Evolutionary conservation across 2,329 filamentous ascomycete species (phyloP), one percentile per base, ranked within the genome.

Genomic region (Aspergillus sp.): DNA sequence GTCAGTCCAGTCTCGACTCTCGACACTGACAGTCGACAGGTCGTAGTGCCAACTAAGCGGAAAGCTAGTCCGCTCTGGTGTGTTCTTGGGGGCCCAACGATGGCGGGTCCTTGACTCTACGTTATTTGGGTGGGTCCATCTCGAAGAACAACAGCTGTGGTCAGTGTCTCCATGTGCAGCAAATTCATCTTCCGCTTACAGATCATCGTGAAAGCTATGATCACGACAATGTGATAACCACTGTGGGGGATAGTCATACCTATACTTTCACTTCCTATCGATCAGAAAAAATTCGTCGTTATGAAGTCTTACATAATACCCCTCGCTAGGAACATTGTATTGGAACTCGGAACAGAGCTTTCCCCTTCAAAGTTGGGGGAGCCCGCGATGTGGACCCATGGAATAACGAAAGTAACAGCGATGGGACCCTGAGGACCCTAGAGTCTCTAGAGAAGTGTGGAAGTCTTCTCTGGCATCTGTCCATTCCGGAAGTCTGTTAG

Each of bases 361-460:
- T 30, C 25, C 32, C 47, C 15, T n/a, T 17, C 25, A 5, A 44
- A 44, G 10, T 11, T 36, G 32, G n/a, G 25, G 47, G 17, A 15
- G 30, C 8, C 7, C 47, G 17, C 4, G 3, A 8, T 17, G 47
- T 19, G 25, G 47, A 19, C 27, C 25, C n/a, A 50, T 4, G 8
- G n/a, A 10, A 10, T 32, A 32, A n/a, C 11, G 41, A 19, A 23
- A 44, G 19, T 11, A 44, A 44, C 41, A 27, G 25, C 2, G 27
- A 41, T 27, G 36, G 38, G 42, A 30, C 15, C 36, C 38, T 54
- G 36, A 47, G 39, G 38, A 47, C 53, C 53, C 53, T 55, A 30
- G 44, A 7, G 27, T 15, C 53, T 41, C 53, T 38, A 30, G 44
- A 7, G 27, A n/a, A 30, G 36, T 13, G 38, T 54, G 8, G 7